These are phyloP conservation scores for Kodamaea suecica DNA, from an alignment of 1,139 yeast species.

Conservation along the genomic window DNA sequence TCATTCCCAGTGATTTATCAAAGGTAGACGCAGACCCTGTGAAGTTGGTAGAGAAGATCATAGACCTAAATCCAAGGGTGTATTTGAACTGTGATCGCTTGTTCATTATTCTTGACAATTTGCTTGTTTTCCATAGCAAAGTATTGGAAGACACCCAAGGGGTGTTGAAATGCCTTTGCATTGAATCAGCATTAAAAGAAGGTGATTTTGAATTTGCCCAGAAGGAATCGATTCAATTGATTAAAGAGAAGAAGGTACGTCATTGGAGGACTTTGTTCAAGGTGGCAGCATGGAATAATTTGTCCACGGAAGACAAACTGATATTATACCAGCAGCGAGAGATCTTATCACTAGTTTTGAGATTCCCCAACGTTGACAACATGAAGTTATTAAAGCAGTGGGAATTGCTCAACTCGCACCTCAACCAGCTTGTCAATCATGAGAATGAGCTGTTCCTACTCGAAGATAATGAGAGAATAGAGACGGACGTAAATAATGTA, in stretches of 20 bases:
- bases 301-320: conserved; percentile 19
- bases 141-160: conserved; percentile 5
- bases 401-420: conserved; percentile 27
- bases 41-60: conserved; percentile 33
- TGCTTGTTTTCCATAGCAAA: conserved; percentile 29
- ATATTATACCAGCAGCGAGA: conserved; percentile 43
- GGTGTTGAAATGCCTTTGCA: conserved; percentile 40
- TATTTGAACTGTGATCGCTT: conserved; percentile 49
- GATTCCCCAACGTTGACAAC: conserved; percentile 19
- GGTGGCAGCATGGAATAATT: conserved; percentile 6
- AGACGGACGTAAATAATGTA: conserved; percentile 6
- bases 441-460: conserved; percentile 9
- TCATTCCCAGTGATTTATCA: conserved; percentile 4
- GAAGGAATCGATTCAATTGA: conserved; percentile 22
- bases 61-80: conserved; percentile 56
- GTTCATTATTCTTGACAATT: conserved; percentile 37
- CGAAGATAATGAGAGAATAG: conserved; percentile 6
- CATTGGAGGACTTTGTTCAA: neutral
- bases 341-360: conserved; percentile 35
- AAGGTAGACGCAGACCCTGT: conserved; percentile 8
- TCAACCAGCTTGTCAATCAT: conserved; percentile 22
- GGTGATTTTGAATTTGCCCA: conserved; percentile 55
- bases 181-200: conserved; percentile 55
- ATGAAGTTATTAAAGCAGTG: conserved; percentile 38
- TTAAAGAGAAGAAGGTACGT: conserved; percentile 15